These are phyloP conservation scores for Phytophthora cactorum DNA, from an alignment of 352 stramenopile species.

Conservation along the genomic window DNA sequence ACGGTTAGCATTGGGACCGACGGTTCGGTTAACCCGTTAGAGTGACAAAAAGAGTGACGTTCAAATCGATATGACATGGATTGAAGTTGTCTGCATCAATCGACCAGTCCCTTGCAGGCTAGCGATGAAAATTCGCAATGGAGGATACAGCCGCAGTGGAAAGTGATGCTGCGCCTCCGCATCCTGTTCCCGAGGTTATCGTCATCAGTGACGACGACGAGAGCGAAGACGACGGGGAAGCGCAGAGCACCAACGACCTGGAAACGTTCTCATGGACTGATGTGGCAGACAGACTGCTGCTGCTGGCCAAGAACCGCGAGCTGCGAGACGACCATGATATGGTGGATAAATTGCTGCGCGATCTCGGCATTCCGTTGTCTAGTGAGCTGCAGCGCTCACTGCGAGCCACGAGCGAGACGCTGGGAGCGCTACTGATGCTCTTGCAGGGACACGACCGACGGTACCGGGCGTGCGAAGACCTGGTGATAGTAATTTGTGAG, in stretches of 20 bases:
- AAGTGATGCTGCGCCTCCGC: background rate
- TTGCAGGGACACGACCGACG: slow-evolving; percentile 7
- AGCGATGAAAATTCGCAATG: background rate
- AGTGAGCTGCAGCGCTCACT: slow-evolving; percentile 5
- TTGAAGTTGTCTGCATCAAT: slow-evolving; percentile 23
- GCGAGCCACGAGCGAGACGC: slow-evolving; percentile 3
- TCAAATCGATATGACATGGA: slow-evolving; percentile 13
- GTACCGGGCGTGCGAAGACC: slow-evolving; percentile 6
- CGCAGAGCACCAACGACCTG: background rate
- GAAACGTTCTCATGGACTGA: slow-evolving; percentile 21
- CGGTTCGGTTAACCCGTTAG: slow-evolving; percentile 31
- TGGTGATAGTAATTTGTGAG: slow-evolving; percentile 30
- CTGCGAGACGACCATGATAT: slow-evolving; percentile 8
- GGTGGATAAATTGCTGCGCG: slow-evolving; percentile 10
- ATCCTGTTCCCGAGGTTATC: slow-evolving; percentile 25
- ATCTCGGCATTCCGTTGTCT: slow-evolving; percentile 4
- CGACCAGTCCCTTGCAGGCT: background rate
- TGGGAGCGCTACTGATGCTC: slow-evolving; percentile 18
- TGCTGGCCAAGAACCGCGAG: slow-evolving; percentile 24
- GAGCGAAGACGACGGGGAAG: background rate
- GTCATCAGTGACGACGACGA: slow-evolving; percentile 28
- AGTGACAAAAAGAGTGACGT: slow-evolving; percentile 25
- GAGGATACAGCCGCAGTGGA: background rate
- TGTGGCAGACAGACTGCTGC: slow-evolving; percentile 16
- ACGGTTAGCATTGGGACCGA: slow-evolving; percentile 33